Base-by-base conservation (phyloP, 2,329 filamentous ascomycete genomes). In the Fusarium ramigenum region DNA sequence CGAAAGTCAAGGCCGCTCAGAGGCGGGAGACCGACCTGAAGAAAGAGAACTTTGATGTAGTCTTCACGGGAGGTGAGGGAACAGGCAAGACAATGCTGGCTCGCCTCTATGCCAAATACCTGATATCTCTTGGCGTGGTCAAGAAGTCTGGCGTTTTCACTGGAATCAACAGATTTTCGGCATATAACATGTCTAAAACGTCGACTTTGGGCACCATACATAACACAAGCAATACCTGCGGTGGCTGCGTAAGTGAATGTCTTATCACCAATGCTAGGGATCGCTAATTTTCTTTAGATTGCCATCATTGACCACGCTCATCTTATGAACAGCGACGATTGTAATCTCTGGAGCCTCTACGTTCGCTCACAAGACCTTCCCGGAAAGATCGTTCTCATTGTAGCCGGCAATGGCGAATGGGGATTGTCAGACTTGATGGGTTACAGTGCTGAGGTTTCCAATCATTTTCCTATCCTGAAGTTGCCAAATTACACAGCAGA, bases 361-460 rank as follows among this genome's bases (percentile, higher is more conserved):
- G 68, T 78, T 37, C 61, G 74, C 15, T 73, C 75, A 9, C 75
- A 73, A 37, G 71, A 77, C n/a, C 66, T 81, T 7, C 76, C 76
- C 5, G 75, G 77, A 18, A 79, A 76, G 59, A 72, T 80, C 30
- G 71, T 79, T 46, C 66, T 80, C 36, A 78, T 80, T 56, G 39
- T 80, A 25, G 75, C 78, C 19, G 78, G 78, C 34, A 78, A 78
- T 43, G 73, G 72, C 25, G 78, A 79, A 30, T 72, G 74, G 0
- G 92, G 93, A 4, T 80, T 94, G 9, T 84, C 87, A 0, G 93
- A 91, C 72, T 88, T 92, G 0, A 89, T 95, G 53, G 92, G 92
- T 0, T 83, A 88, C 34, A 82, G 73, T 62, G 74, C 62, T 83
- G 43, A 83, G 36, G 76, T 80, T 36, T 66, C 74, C 9, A 78